Percentiles rank a stretch among this genome's conserved stretches.
These are phyloP conservation scores for Tulasnella sp. DNA, from an alignment of 768 basidiomycete species.

Conservation along the genomic window DNA sequence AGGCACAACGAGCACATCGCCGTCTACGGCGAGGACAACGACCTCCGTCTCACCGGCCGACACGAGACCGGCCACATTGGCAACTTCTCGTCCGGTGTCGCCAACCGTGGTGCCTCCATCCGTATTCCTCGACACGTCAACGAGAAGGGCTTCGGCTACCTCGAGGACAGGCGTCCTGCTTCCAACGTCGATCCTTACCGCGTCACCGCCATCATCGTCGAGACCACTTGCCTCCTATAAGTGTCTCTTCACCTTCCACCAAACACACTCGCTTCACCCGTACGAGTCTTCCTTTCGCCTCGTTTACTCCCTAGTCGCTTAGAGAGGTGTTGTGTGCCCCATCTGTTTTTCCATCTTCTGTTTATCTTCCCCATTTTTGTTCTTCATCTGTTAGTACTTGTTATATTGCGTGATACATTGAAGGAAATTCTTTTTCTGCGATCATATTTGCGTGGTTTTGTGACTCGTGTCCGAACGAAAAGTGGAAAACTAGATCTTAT, in stretches of 20 bases:
- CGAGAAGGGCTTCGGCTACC: constrained; percentile 84
- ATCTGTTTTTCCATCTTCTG: neutral
- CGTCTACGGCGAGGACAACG: constrained; percentile 97
- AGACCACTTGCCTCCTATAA: constrained; percentile 46
- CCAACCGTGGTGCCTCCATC: constrained; percentile 94
- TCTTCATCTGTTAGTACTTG: neutral
- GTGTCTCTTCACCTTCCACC: neutral
- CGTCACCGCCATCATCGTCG: constrained; percentile 79
- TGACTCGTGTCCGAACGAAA: too few species aligned
- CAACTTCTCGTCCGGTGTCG: constrained; percentile 86
- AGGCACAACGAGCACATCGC: constrained; percentile 93
- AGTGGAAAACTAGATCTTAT: too few species aligned
- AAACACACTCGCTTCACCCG: neutral
- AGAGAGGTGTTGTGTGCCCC: neutral
- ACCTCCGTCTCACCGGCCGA: constrained; percentile 85
- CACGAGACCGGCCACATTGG: constrained; percentile 97
- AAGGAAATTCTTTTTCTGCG: neutral
- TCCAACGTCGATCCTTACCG: constrained; percentile 98
- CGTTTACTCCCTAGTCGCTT: neutral
- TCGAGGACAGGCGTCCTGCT: constrained; percentile 94
- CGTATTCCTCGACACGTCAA: constrained; percentile 93
- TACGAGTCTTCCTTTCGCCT: too few species aligned
- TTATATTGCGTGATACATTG: neutral
- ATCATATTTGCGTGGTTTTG: neutral
- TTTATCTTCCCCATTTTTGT: neutral